Evolutionary conservation across 2,329 filamentous ascomycete genomes (phyloP).

Genomic region (Cercospora sesami): DNA sequence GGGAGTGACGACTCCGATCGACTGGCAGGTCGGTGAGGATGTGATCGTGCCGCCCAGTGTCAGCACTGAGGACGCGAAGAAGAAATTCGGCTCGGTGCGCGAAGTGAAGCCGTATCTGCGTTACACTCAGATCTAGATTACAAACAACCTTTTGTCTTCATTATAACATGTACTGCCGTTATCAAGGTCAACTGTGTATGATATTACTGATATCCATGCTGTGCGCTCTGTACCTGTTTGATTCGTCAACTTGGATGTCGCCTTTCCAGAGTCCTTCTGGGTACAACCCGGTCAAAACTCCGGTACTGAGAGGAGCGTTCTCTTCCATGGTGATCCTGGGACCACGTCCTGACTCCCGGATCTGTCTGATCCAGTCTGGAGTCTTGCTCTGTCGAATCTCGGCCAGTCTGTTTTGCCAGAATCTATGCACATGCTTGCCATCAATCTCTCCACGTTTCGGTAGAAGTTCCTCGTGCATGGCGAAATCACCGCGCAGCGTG

Average conservation of each 20-base stretch:
- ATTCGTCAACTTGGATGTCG: conserved; percentile 7
- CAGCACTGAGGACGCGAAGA: conserved; percentile 80
- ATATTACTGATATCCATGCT: conserved; percentile 9
- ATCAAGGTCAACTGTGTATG: conserved; percentile 2
- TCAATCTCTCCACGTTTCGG: conserved; percentile 13
- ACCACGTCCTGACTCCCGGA: conserved; percentile 19
- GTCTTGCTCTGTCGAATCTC: conserved; percentile 10
- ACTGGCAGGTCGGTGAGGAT: conserved; percentile 86
- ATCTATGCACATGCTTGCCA: conserved; percentile 1
- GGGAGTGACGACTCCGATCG: conserved; percentile 68
- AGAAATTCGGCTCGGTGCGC: conserved; percentile 75
- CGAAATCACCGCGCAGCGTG: conserved; percentile 35
- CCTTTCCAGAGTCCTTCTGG: conserved; percentile 10
- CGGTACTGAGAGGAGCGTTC: conserved; percentile 15
- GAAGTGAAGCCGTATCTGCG: conserved; percentile 69
- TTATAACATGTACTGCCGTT: background rate
- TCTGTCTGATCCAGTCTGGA: conserved; percentile 20
- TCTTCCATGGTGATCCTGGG: conserved; percentile 23
- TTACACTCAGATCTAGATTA: conserved; percentile 57
- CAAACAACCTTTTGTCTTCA: background rate
- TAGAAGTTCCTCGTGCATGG: conserved; percentile 23
- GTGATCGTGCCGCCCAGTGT: conserved; percentile 86
- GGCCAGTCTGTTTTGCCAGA: conserved; percentile 14
- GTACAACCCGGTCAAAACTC: background rate
- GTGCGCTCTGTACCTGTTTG: conserved; percentile 9